These are phyloP conservation scores for Pseudotulostoma volvatum DNA, from an alignment of 495 filamentous ascomycete genomes.

Conservation along the genomic window DNA sequence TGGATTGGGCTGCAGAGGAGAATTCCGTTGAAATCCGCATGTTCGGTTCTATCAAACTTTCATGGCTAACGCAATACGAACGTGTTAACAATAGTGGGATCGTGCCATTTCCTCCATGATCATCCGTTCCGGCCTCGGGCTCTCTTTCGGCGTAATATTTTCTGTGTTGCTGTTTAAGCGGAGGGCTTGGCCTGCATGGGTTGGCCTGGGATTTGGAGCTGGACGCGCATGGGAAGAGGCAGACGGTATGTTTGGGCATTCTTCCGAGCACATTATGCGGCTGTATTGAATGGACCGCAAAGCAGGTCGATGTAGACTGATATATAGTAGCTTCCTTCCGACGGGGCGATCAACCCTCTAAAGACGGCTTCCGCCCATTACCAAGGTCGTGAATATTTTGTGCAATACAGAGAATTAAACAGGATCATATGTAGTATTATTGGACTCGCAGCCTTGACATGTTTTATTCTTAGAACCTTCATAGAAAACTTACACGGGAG, in stretches of 20 bases:
- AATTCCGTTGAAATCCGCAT: no score
- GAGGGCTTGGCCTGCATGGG: conserved; percentile 85
- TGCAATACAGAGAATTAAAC: no score
- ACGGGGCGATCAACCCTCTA: conserved; percentile 28
- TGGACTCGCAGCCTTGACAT: no score
- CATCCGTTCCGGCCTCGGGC: conserved; percentile 84
- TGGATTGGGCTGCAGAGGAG: no score
- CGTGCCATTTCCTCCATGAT: conserved; percentile 90
- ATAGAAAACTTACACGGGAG: neutral
- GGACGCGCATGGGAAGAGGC: conserved; percentile 89
- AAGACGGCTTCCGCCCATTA: conserved; percentile 29
- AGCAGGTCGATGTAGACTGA: conserved; percentile 6
- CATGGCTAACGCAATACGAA: neutral
- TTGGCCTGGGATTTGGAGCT: conserved; percentile 86
- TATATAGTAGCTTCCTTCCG: conserved; percentile 28
- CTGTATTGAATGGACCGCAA: neutral
- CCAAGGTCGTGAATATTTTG: conserved; percentile 9
- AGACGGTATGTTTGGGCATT: conserved; percentile 28
- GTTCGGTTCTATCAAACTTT: no score
- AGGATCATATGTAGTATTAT: no score
- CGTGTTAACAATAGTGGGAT: conserved; percentile 75
- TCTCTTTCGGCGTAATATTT: conserved; percentile 94
- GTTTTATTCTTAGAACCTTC: no score
- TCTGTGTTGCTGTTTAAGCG: conserved; percentile 96
- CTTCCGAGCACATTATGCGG: no score